These are phyloP conservation scores for Rubia tinctorum DNA, from an alignment of 305 asterid species.

Conservation along the genomic window DNA sequence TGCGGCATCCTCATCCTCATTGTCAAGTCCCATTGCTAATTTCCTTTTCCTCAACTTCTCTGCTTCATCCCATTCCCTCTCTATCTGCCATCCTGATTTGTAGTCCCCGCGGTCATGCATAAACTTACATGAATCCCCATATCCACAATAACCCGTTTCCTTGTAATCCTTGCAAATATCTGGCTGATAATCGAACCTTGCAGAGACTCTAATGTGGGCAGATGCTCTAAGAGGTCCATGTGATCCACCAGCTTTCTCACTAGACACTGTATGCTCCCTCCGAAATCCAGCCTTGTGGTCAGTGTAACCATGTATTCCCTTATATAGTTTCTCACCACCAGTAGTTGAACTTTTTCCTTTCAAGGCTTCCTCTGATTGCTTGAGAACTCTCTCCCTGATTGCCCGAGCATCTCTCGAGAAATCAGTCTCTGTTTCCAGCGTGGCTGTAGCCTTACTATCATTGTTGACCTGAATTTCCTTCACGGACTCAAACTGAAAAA, in stretches of 20 bases:
- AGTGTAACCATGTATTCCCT: conserved; percentile 81
- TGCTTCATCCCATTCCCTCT: conserved; percentile 91
- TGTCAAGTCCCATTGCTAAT: conserved; percentile 53
- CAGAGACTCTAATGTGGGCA: conserved; percentile 89
- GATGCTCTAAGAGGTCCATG: conserved; percentile 97
- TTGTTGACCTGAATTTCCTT: conserved; percentile 84
- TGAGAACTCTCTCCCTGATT: conserved; percentile 79
- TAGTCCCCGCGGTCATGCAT: conserved; percentile 99
- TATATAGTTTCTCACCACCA: conserved; percentile 70
- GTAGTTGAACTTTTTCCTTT: conserved; percentile 62
- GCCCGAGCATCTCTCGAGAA: conserved; percentile 87
- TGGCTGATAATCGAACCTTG: conserved; percentile 96
- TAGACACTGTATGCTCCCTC: conserved; percentile 82
- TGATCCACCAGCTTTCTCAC: conserved; percentile 95
- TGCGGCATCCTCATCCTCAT: conserved; percentile 49
- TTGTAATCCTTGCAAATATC: conserved; percentile 96
- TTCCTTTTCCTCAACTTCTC: conserved; percentile 71
- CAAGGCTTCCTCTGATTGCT: conserved; percentile 69
- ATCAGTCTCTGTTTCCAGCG: conserved; percentile 90
- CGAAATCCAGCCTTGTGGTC: conserved; percentile 95
- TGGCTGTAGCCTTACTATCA: conserved; percentile 85
- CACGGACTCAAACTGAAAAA: conserved; percentile 80
- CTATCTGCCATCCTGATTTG: conserved; percentile 98
- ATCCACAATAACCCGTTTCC: conserved; percentile 97
- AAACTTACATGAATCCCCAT: conserved; percentile 95